Conservation (phyloP, 768 basidiomycete species). For the Lentinula aciculospora region DNA sequence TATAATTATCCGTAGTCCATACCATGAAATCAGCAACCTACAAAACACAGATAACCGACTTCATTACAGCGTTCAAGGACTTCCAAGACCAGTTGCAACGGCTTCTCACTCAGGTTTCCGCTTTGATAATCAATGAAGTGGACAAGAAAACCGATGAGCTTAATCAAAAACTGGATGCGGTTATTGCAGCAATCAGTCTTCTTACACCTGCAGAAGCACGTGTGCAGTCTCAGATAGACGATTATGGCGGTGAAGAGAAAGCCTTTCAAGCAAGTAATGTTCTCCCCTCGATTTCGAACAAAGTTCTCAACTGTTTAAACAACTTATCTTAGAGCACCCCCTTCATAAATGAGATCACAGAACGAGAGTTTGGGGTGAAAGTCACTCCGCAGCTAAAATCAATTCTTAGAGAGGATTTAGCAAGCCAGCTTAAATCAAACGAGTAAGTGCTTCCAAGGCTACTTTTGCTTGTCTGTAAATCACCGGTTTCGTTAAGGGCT, state of each 20-base stretch:
- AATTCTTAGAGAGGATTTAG: constrained; percentile 8
- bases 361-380: constrained; percentile 5
- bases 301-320: neutral
- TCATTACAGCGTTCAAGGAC: constrained; percentile 7
- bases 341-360: constrained; percentile 7
- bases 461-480: neutral
- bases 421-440: constrained; percentile 7
- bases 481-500: constrained; percentile 6
- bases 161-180: neutral
- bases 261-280: constrained; percentile 5
- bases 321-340: neutral
- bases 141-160: constrained; percentile 1
- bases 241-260: constrained; percentile 6
- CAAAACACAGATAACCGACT: constrained; percentile 9
- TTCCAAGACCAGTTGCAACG: constrained; percentile 5
- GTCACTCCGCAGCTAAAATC: constrained; percentile 7
- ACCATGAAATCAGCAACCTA: constrained; percentile 1
- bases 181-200: neutral
- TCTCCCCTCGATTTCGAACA: neutral
- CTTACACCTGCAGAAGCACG: neutral
- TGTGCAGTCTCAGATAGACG: constrained; percentile 1
- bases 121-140: constrained; percentile 4
- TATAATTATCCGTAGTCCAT: neutral
- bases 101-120: constrained; percentile 8
- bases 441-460: constrained; percentile 1